Evolutionary conservation across 1,284 basidiomycete genomes (phyloP).

Genomic region (Melampsora americana): DNA sequence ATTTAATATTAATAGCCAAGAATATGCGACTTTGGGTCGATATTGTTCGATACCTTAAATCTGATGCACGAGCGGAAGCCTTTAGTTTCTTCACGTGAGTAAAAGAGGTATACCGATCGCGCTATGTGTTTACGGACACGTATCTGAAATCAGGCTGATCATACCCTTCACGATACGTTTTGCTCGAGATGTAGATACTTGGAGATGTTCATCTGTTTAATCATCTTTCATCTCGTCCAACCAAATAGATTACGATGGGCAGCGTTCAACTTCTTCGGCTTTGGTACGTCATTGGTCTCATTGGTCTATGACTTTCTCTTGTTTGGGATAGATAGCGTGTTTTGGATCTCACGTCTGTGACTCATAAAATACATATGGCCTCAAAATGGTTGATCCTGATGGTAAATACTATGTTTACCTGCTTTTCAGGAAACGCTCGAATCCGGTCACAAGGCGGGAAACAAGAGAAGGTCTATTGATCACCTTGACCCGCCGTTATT

Average conservation of each 20-base stretch:
- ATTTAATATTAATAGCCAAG: not conserved
- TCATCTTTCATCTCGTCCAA: slow-evolving; percentile 9
- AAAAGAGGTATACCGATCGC: not conserved
- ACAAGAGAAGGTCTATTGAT: too few species aligned
- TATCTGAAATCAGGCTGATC: not conserved
- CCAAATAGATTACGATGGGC: not conserved
- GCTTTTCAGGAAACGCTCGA: too few species aligned
- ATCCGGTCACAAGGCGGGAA: too few species aligned
- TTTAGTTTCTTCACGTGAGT: slow-evolving; percentile 12
- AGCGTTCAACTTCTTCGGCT: slow-evolving; percentile 1
- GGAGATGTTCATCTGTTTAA: slow-evolving; percentile 4
- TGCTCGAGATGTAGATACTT: not conserved
- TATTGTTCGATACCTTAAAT: not conserved
- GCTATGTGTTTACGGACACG: too few species aligned
- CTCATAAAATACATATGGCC: too few species aligned
- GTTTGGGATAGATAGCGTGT: too few species aligned
- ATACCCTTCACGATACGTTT: not conserved
- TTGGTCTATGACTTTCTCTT: too few species aligned
- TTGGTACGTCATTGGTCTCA: not conserved
- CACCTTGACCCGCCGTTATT: too few species aligned
- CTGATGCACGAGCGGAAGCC: not conserved
- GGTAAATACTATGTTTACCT: too few species aligned
- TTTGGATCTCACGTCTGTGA: too few species aligned
- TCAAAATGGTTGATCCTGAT: too few species aligned
- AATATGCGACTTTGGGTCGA: slow-evolving; percentile 1